phyloP scores from a whole-genome alignment of 2,329 filamentous ascomycete species.

The Cladosporium sp. region DNA sequence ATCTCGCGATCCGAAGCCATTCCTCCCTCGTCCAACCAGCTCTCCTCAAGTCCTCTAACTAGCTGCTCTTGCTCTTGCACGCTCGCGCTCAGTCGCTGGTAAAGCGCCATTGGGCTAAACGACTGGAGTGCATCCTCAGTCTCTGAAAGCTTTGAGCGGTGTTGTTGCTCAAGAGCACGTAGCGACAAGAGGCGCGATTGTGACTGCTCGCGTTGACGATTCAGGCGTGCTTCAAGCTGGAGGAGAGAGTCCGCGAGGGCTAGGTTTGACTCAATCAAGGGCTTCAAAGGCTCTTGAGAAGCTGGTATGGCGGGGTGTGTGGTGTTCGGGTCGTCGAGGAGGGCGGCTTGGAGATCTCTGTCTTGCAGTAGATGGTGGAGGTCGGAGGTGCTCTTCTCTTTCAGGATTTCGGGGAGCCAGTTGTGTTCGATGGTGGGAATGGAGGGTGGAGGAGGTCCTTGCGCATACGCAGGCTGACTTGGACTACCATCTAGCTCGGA shows the following conservation, averaged over 20 bases:
- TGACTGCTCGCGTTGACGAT: slow-evolving; percentile 62
- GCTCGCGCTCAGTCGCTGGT: slow-evolving; percentile 71
- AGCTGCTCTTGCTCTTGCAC: slow-evolving; percentile 79
- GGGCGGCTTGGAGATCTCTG: slow-evolving; percentile 65
- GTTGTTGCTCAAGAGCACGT: slow-evolving; percentile 85
- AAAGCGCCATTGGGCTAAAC: slow-evolving; percentile 82
- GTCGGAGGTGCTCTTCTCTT: slow-evolving; percentile 80
- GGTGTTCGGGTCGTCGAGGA: slow-evolving; percentile 63
- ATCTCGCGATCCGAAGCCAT: slow-evolving; percentile 75
- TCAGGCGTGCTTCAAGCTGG: slow-evolving; percentile 56
- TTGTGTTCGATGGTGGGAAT: slow-evolving; percentile 46
- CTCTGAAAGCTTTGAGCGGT: slow-evolving; percentile 80
- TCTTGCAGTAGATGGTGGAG: slow-evolving; percentile 65
- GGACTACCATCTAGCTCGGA: slow-evolving; percentile 25
- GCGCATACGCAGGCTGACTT: slow-evolving; percentile 12
- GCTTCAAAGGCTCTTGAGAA: slow-evolving; percentile 61
- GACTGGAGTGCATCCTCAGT: slow-evolving; percentile 81
- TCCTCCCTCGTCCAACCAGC: slow-evolving; percentile 68
- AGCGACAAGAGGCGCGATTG: slow-evolving; percentile 79
- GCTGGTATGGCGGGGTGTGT: slow-evolving; percentile 67
- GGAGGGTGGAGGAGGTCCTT: slow-evolving; percentile 17
- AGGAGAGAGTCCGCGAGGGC: slow-evolving; percentile 61
- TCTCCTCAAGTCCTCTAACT: slow-evolving; percentile 82
- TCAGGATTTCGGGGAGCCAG: slow-evolving; percentile 73
- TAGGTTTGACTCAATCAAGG: slow-evolving; percentile 66